Evolutionary conservation across 2,329 filamentous ascomycete species (phyloP).

Genomic region (Botryotinia convoluta): DNA sequence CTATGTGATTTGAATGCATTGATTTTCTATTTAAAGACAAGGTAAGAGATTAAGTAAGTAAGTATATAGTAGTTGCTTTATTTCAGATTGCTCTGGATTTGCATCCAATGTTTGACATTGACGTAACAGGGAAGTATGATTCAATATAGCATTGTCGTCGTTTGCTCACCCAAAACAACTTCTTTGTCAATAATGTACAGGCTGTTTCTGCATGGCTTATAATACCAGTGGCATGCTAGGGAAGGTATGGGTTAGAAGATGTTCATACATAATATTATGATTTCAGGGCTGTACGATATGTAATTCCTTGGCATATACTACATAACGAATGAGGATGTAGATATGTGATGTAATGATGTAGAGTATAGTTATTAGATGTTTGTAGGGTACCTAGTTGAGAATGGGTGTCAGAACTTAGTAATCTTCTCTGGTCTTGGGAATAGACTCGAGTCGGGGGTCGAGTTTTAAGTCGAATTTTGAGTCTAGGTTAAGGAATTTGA

Average conservation of each 20-base stretch:
- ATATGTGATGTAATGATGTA: too few species aligned
- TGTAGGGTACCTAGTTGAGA: too few species aligned
- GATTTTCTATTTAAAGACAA: neutral
- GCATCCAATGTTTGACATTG: neutral
- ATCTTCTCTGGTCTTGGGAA: too few species aligned
- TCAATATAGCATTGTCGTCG: neutral
- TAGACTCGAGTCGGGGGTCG: too few species aligned
- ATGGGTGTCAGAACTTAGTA: too few species aligned
- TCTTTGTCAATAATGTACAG: rapidly evolving
- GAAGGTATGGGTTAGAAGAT: neutral
- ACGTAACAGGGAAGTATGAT: neutral
- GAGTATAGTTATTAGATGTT: too few species aligned
- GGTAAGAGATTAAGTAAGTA: too few species aligned
- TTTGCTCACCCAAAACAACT: neutral
- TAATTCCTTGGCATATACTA: neutral
- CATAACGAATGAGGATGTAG: too few species aligned
- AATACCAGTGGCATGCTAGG: neutral
- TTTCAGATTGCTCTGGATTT: neutral
- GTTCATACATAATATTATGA: neutral
- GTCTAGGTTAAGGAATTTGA: too few species aligned
- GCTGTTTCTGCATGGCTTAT: neutral
- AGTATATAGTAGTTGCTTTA: rapidly evolving
- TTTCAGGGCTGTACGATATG: neutral
- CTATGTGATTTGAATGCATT: neutral
- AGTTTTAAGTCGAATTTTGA: too few species aligned